These are phyloP conservation scores for Aspergillus pseudonomiae DNA, from an alignment of 2,329 filamentous ascomycete species.

Conservation along the genomic window DNA sequence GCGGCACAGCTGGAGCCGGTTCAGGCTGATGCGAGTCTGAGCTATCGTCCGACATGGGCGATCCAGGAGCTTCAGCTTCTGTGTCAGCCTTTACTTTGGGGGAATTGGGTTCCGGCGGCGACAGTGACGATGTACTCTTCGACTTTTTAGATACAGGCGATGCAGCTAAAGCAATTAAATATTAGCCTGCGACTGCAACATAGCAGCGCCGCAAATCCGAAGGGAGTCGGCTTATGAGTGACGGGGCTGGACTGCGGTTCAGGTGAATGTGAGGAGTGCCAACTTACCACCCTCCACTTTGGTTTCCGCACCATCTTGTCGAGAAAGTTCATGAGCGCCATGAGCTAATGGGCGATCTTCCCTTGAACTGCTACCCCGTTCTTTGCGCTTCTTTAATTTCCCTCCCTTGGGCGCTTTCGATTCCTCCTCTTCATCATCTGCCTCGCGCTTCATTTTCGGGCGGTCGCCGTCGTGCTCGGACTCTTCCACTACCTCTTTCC, in stretches of 20 bases:
- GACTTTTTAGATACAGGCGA: conserved; percentile 45
- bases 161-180: conserved; percentile 22
- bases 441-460: conserved; percentile 48
- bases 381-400: conserved; percentile 81
- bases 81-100: conserved; percentile 46
- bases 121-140: conserved; percentile 44
- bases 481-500: conserved; percentile 60
- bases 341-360: conserved; percentile 63
- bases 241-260: not conserved
- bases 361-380: conserved; percentile 59
- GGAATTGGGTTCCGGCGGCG: conserved; percentile 46
- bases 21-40: conserved; percentile 62
- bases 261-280: conserved; percentile 5
- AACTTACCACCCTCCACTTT: conserved; percentile 57
- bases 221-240: not conserved
- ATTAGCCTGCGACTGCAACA: not conserved
- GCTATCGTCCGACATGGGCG: conserved; percentile 63
- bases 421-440: conserved; percentile 49
- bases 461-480: conserved; percentile 54
- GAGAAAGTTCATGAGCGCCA: conserved; percentile 64
- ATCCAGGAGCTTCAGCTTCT: conserved; percentile 63
- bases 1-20: conserved; percentile 64
- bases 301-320: conserved; percentile 65
- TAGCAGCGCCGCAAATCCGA: not conserved
- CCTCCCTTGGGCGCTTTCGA: conserved; percentile 54